phyloP scores from a whole-genome alignment of 1,139 yeast species.

The Hyphopichia khmerensis region DNA sequence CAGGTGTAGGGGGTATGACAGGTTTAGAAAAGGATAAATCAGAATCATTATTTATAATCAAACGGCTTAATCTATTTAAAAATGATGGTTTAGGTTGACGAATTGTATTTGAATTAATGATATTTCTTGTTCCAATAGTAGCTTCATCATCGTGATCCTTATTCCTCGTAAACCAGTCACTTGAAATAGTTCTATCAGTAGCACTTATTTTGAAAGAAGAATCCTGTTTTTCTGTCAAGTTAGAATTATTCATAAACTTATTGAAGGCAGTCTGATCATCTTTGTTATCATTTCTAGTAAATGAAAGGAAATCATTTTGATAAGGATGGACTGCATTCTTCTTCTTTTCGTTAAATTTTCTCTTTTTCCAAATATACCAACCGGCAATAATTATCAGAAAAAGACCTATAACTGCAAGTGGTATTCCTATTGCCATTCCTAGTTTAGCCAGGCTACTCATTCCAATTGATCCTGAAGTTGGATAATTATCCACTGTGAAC shows the following conservation, averaged over 20 bases:
- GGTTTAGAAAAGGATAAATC: not conserved
- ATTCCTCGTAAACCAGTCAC: not conserved
- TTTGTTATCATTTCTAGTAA: not conserved
- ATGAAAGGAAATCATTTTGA: conserved; percentile 7
- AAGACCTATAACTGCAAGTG: conserved; percentile 32
- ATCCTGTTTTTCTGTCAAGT: not conserved
- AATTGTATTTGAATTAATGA: not conserved
- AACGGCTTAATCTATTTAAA: conserved; percentile 2
- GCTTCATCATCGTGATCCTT: not conserved
- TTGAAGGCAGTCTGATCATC: not conserved
- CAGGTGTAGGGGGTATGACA: not conserved
- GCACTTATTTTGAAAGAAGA: not conserved
- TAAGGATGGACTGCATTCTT: conserved; percentile 10
- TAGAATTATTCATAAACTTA: not conserved
- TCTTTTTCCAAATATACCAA: conserved; percentile 14
- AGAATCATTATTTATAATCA: not conserved
- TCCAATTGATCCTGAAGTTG: not conserved
- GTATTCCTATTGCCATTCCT: conserved; percentile 47
- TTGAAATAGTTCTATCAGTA: not conserved
- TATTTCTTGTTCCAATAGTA: not conserved
- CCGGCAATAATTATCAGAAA: conserved; percentile 23
- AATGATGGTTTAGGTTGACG: conserved; percentile 2
- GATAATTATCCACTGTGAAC: conserved; percentile 5
- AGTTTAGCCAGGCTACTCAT: conserved; percentile 17
- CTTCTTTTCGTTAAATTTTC: conserved; percentile 4